phyloP scores from a whole-genome alignment of 2,329 filamentous ascomycete genomes.

The Pseudogymnoascus destructans region DNA sequence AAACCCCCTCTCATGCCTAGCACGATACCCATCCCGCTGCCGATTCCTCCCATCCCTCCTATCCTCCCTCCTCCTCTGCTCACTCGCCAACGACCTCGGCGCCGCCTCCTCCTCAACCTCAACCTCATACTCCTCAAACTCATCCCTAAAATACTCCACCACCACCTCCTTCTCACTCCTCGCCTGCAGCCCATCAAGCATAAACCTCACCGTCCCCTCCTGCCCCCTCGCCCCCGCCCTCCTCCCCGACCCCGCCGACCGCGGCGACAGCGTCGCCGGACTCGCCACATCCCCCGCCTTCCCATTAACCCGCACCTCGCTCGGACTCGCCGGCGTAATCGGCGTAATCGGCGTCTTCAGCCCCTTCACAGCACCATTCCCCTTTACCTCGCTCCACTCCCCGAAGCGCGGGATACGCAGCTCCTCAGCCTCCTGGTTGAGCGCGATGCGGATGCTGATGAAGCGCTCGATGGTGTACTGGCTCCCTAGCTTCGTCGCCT shows the following conservation, averaged over 20 bases:
- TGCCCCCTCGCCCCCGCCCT: slow-evolving; percentile 26
- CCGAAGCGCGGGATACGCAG: slow-evolving; percentile 49
- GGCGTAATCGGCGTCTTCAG: slow-evolving; percentile 26
- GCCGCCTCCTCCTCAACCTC: slow-evolving; percentile 52
- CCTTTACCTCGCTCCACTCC: slow-evolving; percentile 36
- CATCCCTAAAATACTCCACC: slow-evolving; percentile 54
- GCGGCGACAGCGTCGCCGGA: slow-evolving; percentile 23
- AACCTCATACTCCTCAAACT: slow-evolving; percentile 64
- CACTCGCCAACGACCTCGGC: not conserved
- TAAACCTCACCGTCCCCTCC: slow-evolving; percentile 76
- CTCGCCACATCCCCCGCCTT: slow-evolving; percentile 19
- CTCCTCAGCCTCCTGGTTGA: slow-evolving; percentile 69
- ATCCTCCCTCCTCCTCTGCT: not conserved
- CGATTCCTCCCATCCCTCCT: slow-evolving; percentile 1
- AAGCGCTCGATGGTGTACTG: slow-evolving; percentile 64
- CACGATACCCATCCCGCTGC: not conserved
- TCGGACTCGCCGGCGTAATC: slow-evolving; percentile 25
- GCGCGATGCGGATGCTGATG: slow-evolving; percentile 71
- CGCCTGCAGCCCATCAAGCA: slow-evolving; percentile 69
- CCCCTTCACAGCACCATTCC: slow-evolving; percentile 26
- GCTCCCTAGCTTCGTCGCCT: slow-evolving; percentile 59
- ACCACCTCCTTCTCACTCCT: slow-evolving; percentile 57
- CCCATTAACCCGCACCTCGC: slow-evolving; percentile 23
- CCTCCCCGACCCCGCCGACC: slow-evolving; percentile 21
- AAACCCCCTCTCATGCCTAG: not conserved